Evolutionary conservation across 2,329 filamentous ascomycete species (phyloP).

Genomic region (Alternaria sp.): DNA sequence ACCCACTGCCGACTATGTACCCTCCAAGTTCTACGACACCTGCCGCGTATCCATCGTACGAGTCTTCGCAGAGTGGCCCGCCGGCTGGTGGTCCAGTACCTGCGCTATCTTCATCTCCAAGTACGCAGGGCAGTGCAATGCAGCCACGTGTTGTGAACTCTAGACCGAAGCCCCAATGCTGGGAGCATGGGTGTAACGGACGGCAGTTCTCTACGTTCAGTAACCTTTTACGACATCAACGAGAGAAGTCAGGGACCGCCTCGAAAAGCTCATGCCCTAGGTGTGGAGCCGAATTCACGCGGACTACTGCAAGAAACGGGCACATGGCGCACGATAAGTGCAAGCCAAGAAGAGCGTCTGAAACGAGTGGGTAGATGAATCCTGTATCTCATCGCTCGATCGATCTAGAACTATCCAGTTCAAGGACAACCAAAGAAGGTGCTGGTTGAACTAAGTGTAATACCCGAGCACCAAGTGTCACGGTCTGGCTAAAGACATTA

Average conservation of each 20-base stretch:
- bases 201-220: constrained; percentile 96
- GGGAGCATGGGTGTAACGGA: constrained; percentile 96
- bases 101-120: constrained; percentile 37
- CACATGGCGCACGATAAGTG: constrained; percentile 90
- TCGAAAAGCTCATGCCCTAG: constrained; percentile 88
- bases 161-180: constrained; percentile 92
- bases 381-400: neutral
- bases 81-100: constrained; percentile 25
- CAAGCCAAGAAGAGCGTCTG: constrained; percentile 69
- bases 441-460: neutral
- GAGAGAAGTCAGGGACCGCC: constrained; percentile 91
- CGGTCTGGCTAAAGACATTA: neutral
- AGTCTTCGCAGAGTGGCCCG: constrained; percentile 30
- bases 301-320: constrained; percentile 86
- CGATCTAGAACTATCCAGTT: neutral
- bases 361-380: constrained; percentile 32
- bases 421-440: neutral
- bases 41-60: constrained; percentile 42
- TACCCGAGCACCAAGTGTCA: neutral
- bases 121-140: constrained; percentile 31
- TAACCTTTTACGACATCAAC: constrained; percentile 89
- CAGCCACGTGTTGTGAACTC: constrained; percentile 70
- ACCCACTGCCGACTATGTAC: constrained; percentile 45
- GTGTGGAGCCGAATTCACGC: constrained; percentile 91
- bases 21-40: constrained; percentile 41